Evolutionary conservation across 1,284 basidiomycete species (phyloP), one percentile per base, ranked within the genome.

Genomic region (Flammula alnicola): DNA sequence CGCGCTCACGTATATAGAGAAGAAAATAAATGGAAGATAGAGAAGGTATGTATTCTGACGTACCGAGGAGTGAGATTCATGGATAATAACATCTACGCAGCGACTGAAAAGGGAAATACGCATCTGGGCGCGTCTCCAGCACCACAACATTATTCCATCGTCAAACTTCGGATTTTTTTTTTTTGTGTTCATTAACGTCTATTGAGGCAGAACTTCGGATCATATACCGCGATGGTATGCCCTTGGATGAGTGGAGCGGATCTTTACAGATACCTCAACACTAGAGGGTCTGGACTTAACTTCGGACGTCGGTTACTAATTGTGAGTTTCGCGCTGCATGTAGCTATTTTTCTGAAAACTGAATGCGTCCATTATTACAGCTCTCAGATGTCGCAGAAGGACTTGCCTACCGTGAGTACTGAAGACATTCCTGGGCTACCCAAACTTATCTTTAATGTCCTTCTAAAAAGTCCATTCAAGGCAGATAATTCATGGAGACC

Each of bases 241-340:
- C 65, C 63, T 1, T 67, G 65, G 65, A 55, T 61, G 36, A 52
- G 53, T 10, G 56, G 60, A 22, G 63, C 63, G 1, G 60, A 53
- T 17, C 37, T 64, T 9, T 48, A 54, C 27, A 47, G 50, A 1
- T 63, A 62, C 39, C 42, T 67, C 7, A 36, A 47, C 10, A n/a
- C n/a, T n/a, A 43, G 47, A 9, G 23, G 43, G 10, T 44, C 47
- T 9, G 38, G 46, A 2, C 52, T 62, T 2, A 46, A 43, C 16
- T 26, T 59, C n/a, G n/a, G 43, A 14, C 39, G 51, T 4, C 55
- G 59, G n/a, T 49, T 61, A 5, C 39, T 57, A 41, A 47, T 65
- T 26, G 63, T 63, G 40, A 30, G 57, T 33, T 9, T 33, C 14
- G n/a, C n/a, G n/a, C n/a, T n/a, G n/a, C n/a, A n/a, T n/a, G n/a